A percentile compares a stretch with the other conserved stretches of the same genome.
Evolutionary conservation across 2,329 filamentous ascomycete genomes (phyloP).

Genomic region (Cytospora schulzeri): DNA sequence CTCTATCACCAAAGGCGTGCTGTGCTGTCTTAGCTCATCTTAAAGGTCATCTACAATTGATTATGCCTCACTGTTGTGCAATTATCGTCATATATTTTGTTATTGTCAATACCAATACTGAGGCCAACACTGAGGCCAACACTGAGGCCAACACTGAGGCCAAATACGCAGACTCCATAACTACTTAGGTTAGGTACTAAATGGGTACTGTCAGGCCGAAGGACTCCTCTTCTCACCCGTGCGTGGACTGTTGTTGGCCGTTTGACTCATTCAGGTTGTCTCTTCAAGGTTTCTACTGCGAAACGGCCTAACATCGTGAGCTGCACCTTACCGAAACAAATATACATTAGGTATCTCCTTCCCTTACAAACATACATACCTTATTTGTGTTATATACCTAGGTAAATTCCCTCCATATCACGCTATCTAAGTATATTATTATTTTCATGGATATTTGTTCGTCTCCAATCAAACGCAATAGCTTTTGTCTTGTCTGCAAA

Average conservation of each 20-base stretch:
- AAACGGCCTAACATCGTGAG: not conserved
- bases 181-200: not conserved
- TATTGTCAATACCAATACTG: too few species aligned
- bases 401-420: not conserved
- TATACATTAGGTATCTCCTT: not conserved
- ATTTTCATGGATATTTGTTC: not conserved
- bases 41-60: not conserved
- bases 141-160: not conserved
- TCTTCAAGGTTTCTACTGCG: not conserved
- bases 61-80: not conserved
- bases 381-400: not conserved
- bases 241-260: conserved; percentile 15
- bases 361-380: not conserved
- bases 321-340: not conserved
- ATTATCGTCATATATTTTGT: not conserved
- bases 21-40: too few species aligned
- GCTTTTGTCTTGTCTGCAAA: not conserved
- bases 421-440: not conserved
- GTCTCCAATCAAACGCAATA: not conserved
- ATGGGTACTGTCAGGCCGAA: too few species aligned
- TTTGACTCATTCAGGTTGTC: conserved; percentile 20
- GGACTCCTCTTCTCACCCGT: too few species aligned
- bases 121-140: too few species aligned
- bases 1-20: too few species aligned
- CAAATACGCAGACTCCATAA: not conserved